Conservation (phyloP, 495 filamentous ascomycete genomes). For the Annulohypoxylon stygium region DNA sequence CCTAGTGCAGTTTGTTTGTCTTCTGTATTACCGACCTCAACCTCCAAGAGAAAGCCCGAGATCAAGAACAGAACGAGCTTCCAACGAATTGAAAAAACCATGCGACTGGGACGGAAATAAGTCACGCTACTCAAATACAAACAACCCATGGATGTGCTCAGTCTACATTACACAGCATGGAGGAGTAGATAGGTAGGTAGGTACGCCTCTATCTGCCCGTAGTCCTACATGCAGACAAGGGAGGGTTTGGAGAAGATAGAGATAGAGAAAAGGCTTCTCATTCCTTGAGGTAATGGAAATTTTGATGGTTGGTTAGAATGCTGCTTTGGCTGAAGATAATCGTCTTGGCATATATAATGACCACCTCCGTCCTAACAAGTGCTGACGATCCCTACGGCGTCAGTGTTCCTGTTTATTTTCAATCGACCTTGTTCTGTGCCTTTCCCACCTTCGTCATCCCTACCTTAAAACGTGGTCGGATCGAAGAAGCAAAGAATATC, state of each 20-base stretch:
- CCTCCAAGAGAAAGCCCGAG: neutral
- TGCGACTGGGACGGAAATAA: neutral
- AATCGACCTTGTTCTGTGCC: neutral
- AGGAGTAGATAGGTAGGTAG: neutral
- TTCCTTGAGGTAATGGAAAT: conserved; percentile 30
- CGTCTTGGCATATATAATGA: conserved; percentile 33
- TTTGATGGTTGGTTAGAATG: conserved; percentile 21
- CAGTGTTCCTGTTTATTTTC: conserved; percentile 3
- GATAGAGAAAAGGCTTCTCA: conserved; percentile 10
- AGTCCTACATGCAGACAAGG: neutral
- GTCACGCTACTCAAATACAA: neutral
- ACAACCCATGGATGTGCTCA: neutral
- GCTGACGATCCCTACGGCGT: conserved; percentile 22
- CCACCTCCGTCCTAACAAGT: conserved; percentile 13
- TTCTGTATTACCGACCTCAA: neutral
- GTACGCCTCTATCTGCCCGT: neutral
- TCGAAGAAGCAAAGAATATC: conserved; percentile 2
- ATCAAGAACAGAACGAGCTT: neutral
- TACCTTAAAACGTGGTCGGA: neutral
- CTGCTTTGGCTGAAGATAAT: conserved; percentile 25
- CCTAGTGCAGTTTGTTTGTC: conserved; percentile 6
- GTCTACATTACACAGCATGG: conserved; percentile 13
- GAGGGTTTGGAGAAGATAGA: conserved; percentile 8
- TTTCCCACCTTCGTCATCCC: neutral
- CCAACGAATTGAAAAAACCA: neutral